These are phyloP conservation scores for Priceomyces fermenticarens DNA, from an alignment of 805 yeast genomes.

Conservation along the genomic window DNA sequence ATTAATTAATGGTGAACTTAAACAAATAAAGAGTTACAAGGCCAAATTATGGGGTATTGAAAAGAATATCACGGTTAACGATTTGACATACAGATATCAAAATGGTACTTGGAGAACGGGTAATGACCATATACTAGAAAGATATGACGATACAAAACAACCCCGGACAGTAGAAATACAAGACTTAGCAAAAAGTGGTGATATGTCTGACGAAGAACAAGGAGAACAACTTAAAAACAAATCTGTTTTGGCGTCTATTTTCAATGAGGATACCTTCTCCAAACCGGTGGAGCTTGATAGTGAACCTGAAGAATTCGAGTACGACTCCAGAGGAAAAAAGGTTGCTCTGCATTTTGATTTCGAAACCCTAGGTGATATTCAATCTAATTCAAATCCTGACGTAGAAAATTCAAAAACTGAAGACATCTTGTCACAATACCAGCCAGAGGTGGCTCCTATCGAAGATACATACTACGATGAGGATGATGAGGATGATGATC, in stretches of 20 bases:
- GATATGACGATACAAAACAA: slow-evolving; percentile 13
- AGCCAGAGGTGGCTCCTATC: slow-evolving; percentile 17
- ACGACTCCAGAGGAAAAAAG: slow-evolving; percentile 37
- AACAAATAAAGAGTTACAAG: slow-evolving; percentile 59
- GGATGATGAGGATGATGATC: slow-evolving; percentile 40
- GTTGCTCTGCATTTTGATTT: slow-evolving; percentile 30
- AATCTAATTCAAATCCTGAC: slow-evolving; percentile 18
- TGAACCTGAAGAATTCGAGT: slow-evolving; percentile 27
- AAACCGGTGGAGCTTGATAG: slow-evolving; percentile 35
- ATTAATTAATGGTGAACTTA: slow-evolving; percentile 53
- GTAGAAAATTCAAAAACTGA: slow-evolving; percentile 11
- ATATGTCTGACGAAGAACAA: slow-evolving; percentile 17
- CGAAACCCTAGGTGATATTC: slow-evolving; percentile 27
- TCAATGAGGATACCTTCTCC: slow-evolving; percentile 31
- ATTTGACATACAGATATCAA: slow-evolving; percentile 59
- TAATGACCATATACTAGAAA: slow-evolving; percentile 74
- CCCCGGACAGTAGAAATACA: slow-evolving; percentile 9
- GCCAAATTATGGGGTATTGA: slow-evolving; percentile 90
- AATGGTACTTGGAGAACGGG: slow-evolving; percentile 80
- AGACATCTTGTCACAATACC: slow-evolving; percentile 21
- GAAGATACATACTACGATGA: slow-evolving; percentile 35
- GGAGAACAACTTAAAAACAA: slow-evolving; percentile 26
- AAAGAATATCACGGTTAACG: slow-evolving; percentile 58
- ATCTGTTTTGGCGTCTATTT: slow-evolving; percentile 32
- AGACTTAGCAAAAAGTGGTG: slow-evolving; percentile 10